Conservation (phyloP, 2,329 filamentous ascomycete species). For the Colletotrichum chrysophilum region DNA sequence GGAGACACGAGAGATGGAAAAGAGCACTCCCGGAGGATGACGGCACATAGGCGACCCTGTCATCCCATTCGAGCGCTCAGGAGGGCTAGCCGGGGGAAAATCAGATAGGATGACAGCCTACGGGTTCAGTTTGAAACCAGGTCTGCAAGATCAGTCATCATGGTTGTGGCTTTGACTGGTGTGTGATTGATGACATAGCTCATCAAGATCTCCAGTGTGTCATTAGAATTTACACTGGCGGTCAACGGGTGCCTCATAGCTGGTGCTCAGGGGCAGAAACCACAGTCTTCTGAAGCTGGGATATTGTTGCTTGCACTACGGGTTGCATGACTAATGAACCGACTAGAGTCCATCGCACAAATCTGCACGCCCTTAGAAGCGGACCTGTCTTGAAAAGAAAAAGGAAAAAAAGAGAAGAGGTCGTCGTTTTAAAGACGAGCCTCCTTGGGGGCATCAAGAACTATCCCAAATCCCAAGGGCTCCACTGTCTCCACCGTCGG, state of each 20-base stretch:
- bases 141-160: not conserved
- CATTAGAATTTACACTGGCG: too few relatives aligned
- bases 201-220: too few relatives aligned
- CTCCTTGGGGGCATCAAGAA: not conserved
- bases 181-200: too few relatives aligned
- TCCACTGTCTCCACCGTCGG: not conserved
- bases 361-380: not conserved
- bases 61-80: not conserved
- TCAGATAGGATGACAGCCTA: not conserved
- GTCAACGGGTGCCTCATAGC: rapidly evolving
- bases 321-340: not conserved
- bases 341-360: rapidly evolving
- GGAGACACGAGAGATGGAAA: too few relatives aligned
- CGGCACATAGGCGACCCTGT: rapidly evolving
- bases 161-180: too few relatives aligned
- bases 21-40: not conserved
- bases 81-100: not conserved
- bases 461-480: not conserved
- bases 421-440: not conserved
- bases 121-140: rapidly evolving
- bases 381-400: not conserved
- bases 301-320: not conserved
- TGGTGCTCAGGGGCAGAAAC: not conserved
- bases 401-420: not conserved
- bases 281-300: not conserved